phyloP scores from a whole-genome alignment of 2,329 filamentous ascomycete genomes.

The Ceratocystis albifundus region DNA sequence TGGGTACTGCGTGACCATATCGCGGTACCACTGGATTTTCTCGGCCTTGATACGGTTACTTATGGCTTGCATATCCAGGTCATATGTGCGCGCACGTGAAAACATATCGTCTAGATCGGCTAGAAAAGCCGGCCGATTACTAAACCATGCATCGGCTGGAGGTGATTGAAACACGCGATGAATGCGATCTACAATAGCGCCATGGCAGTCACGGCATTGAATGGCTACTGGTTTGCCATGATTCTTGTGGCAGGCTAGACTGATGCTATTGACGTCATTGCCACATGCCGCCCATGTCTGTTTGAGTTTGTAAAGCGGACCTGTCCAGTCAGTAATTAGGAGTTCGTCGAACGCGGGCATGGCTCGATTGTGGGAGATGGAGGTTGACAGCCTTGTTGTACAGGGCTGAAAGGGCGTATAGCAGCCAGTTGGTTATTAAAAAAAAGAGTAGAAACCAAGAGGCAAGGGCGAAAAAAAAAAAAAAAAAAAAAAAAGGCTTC shows the following conservation, averaged over 20 bases:
- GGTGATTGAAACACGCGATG: slow-evolving; percentile 28
- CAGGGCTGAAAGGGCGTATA: slow-evolving; percentile 4
- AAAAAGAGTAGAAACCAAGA: too few species aligned
- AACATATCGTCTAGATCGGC: slow-evolving; percentile 41
- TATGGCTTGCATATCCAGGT: slow-evolving; percentile 36
- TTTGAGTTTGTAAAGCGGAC: slow-evolving; percentile 21
- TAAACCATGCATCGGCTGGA: slow-evolving; percentile 37
- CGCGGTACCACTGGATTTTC: slow-evolving; percentile 44
- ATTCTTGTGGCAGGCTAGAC: slow-evolving; percentile 33
- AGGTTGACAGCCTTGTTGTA: slow-evolving; percentile 3
- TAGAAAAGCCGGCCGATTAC: slow-evolving; percentile 38
- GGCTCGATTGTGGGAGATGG: background rate
- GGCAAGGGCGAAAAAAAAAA: too few species aligned
- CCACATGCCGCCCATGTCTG: slow-evolving; percentile 29
- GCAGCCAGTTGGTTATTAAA: too few species aligned
- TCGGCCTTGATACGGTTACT: slow-evolving; percentile 42
- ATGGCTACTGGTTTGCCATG: slow-evolving; percentile 36
- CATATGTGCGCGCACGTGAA: slow-evolving; percentile 36
- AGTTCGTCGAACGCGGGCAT: slow-evolving; percentile 16
- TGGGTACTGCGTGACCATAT: slow-evolving; percentile 33
- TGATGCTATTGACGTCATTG: slow-evolving; percentile 35
- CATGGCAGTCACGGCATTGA: slow-evolving; percentile 40
- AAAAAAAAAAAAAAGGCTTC: too few species aligned
- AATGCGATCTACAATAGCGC: slow-evolving; percentile 38
- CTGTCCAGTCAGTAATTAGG: slow-evolving; percentile 23